Conservation (phyloP, 2,329 filamentous ascomycete genomes). For the Hymenoscyphus albidus region DNA sequence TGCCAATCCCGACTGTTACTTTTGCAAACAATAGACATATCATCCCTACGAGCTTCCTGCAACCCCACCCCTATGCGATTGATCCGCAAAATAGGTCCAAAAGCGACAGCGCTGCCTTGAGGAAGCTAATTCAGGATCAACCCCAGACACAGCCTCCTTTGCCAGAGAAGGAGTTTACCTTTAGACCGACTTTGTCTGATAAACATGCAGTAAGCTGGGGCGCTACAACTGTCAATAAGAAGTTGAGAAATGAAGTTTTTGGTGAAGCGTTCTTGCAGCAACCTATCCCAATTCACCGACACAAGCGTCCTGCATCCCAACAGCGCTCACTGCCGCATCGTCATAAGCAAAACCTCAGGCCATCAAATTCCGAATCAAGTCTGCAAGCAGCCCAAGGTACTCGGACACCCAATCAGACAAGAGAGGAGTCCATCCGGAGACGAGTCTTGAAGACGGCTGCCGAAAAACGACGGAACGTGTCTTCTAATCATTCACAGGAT, state of each 20-base stretch:
- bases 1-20: constrained; percentile 80
- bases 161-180: constrained; percentile 19
- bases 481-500: constrained; percentile 8
- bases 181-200: constrained; percentile 48
- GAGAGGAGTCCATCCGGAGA: constrained; percentile 39
- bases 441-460: constrained; percentile 31
- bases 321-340: constrained; percentile 59
- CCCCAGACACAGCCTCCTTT: constrained; percentile 21
- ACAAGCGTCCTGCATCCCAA: constrained; percentile 60
- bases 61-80: constrained; percentile 49
- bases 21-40: constrained; percentile 95
- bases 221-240: constrained; percentile 84
- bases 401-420: constrained; percentile 36
- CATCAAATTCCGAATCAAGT: constrained; percentile 34
- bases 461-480: constrained; percentile 20
- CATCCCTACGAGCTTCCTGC: constrained; percentile 76
- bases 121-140: constrained; percentile 35
- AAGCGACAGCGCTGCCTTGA: constrained; percentile 29
- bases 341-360: constrained; percentile 39
- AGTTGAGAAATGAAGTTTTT: constrained; percentile 84
- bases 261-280: constrained; percentile 87
- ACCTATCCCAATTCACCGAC: constrained; percentile 74
- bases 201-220: constrained; percentile 72
- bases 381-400: constrained; percentile 27
- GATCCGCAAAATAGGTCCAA: constrained; percentile 25